Evolutionary conservation across 192 early-diverging fungal species (phyloP).

Genomic region (Globomyces pollinis-pini): DNA sequence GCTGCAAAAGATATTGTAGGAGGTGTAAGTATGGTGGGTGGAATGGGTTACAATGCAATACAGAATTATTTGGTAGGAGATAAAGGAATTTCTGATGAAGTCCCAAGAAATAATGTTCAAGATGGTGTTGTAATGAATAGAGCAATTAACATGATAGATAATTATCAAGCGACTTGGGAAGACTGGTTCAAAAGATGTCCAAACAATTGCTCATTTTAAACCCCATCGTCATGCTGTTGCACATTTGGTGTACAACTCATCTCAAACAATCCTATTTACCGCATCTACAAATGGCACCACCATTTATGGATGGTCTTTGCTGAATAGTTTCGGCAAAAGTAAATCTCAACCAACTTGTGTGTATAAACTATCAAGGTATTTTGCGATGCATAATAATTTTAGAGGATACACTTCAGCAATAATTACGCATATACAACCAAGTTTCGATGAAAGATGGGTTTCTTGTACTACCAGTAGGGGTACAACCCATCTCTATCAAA

Average conservation of each 20-base stretch:
- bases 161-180: background rate
- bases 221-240: constrained; percentile 1
- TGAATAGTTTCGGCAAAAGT: background rate
- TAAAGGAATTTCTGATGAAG: background rate
- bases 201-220: background rate
- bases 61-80: constrained; percentile 1
- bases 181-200: background rate
- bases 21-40: constrained; percentile 1
- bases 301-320: constrained; percentile 7
- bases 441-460: background rate
- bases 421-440: background rate
- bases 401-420: constrained; percentile 1
- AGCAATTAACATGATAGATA: background rate
- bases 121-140: background rate
- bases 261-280: constrained; percentile 1
- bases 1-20: constrained; percentile 2
- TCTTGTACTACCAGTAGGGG: background rate
- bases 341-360: background rate
- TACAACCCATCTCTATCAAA: background rate
- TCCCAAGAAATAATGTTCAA: background rate
- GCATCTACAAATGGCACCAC: constrained; percentile 1
- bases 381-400: too few species aligned
- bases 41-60: background rate
- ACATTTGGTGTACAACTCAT: background rate
- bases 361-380: background rate